These are phyloP conservation scores for Talaromyces islandicus DNA, from an alignment of 2,329 filamentous ascomycete species.

Conservation along the genomic window DNA sequence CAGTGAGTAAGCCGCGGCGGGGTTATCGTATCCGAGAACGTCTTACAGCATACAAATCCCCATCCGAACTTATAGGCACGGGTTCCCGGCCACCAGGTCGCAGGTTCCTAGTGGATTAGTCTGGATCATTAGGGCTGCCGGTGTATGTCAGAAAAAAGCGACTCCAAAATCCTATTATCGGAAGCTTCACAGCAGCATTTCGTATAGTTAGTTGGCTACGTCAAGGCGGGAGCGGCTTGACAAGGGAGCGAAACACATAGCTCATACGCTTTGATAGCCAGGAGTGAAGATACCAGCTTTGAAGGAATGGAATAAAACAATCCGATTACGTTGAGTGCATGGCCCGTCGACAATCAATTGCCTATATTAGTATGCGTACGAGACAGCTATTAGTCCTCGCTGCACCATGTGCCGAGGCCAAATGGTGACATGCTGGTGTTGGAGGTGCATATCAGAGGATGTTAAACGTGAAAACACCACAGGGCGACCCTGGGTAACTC, in stretches of 20 bases:
- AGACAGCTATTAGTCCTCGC: background rate
- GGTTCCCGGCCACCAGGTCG: background rate
- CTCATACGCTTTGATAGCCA: background rate
- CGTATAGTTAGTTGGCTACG: background rate
- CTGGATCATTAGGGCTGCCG: background rate
- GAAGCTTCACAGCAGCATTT: no score
- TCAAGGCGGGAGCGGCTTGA: background rate
- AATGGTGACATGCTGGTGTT: background rate
- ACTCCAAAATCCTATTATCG: background rate
- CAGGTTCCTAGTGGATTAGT: background rate
- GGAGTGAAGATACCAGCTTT: background rate
- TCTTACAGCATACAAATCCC: no score
- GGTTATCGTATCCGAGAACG: background rate
- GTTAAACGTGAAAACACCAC: background rate
- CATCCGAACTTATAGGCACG: background rate
- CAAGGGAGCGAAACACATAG: background rate
- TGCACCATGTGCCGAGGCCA: background rate
- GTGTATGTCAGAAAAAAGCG: background rate
- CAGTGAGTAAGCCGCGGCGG: background rate
- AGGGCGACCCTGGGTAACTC: background rate
- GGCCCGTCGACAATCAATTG: background rate
- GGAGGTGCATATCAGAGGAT: background rate
- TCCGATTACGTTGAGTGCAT: background rate
- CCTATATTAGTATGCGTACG: background rate
- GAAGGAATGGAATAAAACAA: background rate